Percentiles rank a stretch among this genome's conserved stretches.
Conservation (phyloP, 208 protist species). For the Crithidia mellificae region DNA sequence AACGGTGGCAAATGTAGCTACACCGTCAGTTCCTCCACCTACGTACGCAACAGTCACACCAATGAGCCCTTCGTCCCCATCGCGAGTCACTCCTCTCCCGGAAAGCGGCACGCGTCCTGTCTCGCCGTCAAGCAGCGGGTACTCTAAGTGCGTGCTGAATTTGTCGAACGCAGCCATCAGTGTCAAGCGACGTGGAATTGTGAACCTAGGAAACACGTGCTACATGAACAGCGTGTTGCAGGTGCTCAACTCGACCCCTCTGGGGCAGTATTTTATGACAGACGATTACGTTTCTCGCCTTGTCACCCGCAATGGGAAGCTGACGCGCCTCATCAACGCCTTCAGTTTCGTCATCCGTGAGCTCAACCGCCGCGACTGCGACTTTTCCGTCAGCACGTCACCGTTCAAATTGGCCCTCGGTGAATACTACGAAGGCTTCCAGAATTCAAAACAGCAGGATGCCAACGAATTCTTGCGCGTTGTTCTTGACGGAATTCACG, state of each 20-base stretch:
- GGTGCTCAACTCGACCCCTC: slow-evolving; percentile 71
- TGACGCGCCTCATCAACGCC: slow-evolving; percentile 44
- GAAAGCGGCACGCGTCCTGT: slow-evolving; percentile 6
- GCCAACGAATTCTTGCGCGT: slow-evolving; percentile 92
- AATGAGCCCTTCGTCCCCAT: background rate
- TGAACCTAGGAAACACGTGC: slow-evolving; percentile 93
- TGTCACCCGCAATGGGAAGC: slow-evolving; percentile 34
- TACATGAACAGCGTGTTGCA: slow-evolving; percentile 93
- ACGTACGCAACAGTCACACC: slow-evolving; percentile 4
- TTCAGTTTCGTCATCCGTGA: slow-evolving; percentile 87
- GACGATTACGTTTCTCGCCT: slow-evolving; percentile 65
- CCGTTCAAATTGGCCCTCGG: slow-evolving; percentile 82
- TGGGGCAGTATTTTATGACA: slow-evolving; percentile 90
- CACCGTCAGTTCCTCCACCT: slow-evolving; percentile 4
- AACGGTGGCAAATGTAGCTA: background rate
- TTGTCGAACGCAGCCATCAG: slow-evolving; percentile 13
- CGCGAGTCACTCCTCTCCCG: background rate
- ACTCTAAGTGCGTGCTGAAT: slow-evolving; percentile 46
- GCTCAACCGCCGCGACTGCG: slow-evolving; percentile 53
- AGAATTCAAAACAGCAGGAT: slow-evolving; percentile 86
- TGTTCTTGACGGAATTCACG: slow-evolving; percentile 92
- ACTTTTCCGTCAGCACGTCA: slow-evolving; percentile 72
- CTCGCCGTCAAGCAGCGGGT: slow-evolving; percentile 5
- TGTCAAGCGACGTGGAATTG: slow-evolving; percentile 62
- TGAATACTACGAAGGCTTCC: slow-evolving; percentile 68